Base-by-base conservation (phyloP, 164 flowering plant species). In the Macadamia integrifolia region DNA sequence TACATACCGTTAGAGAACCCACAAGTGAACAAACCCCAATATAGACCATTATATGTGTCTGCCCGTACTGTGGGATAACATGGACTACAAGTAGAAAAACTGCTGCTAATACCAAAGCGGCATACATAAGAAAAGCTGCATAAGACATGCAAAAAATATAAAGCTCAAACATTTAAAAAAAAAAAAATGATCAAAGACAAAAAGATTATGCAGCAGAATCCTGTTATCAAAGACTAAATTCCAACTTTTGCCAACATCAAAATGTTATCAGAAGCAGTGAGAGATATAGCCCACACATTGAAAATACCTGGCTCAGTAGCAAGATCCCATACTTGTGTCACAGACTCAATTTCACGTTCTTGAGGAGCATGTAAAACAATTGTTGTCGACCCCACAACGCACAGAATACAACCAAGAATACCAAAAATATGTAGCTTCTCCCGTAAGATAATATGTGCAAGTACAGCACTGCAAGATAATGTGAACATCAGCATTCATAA, bases 341-440 rank as follows among this genome's bases (percentile, higher is more conserved):
- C 98, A 58, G 98, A 92, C 69, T 84, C 86, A 67, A 92, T 92
- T 52, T 71, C 85, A 40, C 86, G 88, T 69, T 92, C 98, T 76
- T 79, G 96, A 77, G 98, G 98, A 68, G 98, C 98, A 83, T 92
- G 98, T 50, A 89, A 72, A 60, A 92, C 98, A 69, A 92, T 92
- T 65, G 96, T 85, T 61, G 90, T 92, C 55, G 98, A 92, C 43
- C 98, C 96, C 74, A 89, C 98, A 68, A 92, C 96, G 75, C 98
- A 92, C 3, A 92, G 75, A 70, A 77, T 82, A 78, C 98, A 92
- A 65, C 98, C 98, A 76, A 92, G 88, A 76, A 92, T 65, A 28
- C 98, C 98, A 78, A 92, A 89, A 67, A 86, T 78, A 68, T 92
- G 98, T 18, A 92, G 82, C 78, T 64, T 92, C 82, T 92, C 98